Evolutionary conservation across 352 stramenopile species (phyloP).

Genomic region (Stramenopiles sp.): DNA sequence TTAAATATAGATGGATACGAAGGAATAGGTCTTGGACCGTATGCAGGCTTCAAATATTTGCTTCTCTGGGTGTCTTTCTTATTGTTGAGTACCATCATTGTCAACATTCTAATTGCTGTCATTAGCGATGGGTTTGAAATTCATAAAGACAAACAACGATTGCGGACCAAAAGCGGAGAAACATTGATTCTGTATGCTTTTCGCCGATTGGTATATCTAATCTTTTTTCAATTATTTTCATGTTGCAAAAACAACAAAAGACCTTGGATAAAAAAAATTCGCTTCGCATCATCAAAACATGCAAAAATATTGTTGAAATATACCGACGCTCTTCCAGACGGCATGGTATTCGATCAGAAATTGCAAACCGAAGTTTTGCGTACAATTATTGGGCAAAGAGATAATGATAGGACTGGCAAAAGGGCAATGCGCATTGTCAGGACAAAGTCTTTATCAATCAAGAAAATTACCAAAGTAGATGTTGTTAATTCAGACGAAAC

Average conservation of each 20-base stretch:
- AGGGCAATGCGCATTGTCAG: background rate
- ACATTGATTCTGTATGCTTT: background rate
- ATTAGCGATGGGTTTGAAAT: conserved; percentile 7
- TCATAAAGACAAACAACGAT: conserved; percentile 1
- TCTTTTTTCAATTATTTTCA: background rate
- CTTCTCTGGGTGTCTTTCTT: background rate
- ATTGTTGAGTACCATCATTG: conserved; percentile 7
- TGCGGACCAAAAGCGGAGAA: background rate
- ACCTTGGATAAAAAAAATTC: background rate
- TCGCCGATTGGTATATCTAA: background rate
- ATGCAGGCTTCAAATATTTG: background rate
- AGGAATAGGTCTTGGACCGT: background rate
- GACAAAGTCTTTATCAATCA: background rate
- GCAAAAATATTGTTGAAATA: conserved; percentile 7
- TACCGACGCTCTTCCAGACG: background rate
- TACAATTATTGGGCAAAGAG: background rate
- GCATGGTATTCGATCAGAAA: conserved; percentile 8
- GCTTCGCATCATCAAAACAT: background rate
- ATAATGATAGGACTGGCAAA: background rate
- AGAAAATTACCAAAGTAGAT: background rate
- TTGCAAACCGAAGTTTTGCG: background rate
- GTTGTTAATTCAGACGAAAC: background rate
- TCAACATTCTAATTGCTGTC: conserved; percentile 8
- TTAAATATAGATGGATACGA: background rate
- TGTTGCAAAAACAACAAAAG: conserved; percentile 4